Base-by-base conservation (phyloP, 2,329 filamentous ascomycete species). In the Coniosporium tulheliwenetii region DNA sequence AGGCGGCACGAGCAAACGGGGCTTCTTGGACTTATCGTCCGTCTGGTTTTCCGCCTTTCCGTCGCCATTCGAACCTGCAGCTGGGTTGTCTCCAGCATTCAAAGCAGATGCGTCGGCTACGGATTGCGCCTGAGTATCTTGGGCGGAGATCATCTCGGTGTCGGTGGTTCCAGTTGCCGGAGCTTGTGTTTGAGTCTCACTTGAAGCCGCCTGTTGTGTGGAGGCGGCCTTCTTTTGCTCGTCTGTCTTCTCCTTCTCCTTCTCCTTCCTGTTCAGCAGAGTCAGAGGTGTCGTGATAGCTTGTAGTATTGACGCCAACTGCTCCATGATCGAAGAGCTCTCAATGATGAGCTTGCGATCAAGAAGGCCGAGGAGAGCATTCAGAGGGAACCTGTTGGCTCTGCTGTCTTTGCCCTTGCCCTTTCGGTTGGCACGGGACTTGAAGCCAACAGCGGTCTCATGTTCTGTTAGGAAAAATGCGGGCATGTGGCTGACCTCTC, bases 281-380 rank as follows among this genome's bases (percentile, higher is more conserved):
- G 84, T 83, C 19, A 98, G 70, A 9, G 91, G 91, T 42, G 81
- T 71, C 0, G 91, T 98, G 42, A 96, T 85, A 48, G 82, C 80
- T 57, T 85, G 89, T 19, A 98, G 71, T 29, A 98, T 67, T 47
- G 81, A 79, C 2, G 91, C 91, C 19, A 98, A 71, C 46, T 86
- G 80, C 51, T 94, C 89, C 87, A 98, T 96, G 42, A 94, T 89
- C 5, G 79, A 73, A n/a, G 89, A 87, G 61, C 86, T 98, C 62
- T 98, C 91, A 64, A 94, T 93, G 47, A 98, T 87, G 45, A 96
- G 69, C 48, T 86, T 84, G n/a, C 91, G 82, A 56, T 96, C 91
- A 15, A 98, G 71, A 5, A 98, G 71, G 45, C 78, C 80, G 37
- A 98, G 70, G 29, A 98, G 66, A 10, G 87, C 86, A 57, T 98